phyloP scores from a whole-genome alignment of 2,329 filamentous ascomycete species.

The Colletotrichum euphorbiae region DNA sequence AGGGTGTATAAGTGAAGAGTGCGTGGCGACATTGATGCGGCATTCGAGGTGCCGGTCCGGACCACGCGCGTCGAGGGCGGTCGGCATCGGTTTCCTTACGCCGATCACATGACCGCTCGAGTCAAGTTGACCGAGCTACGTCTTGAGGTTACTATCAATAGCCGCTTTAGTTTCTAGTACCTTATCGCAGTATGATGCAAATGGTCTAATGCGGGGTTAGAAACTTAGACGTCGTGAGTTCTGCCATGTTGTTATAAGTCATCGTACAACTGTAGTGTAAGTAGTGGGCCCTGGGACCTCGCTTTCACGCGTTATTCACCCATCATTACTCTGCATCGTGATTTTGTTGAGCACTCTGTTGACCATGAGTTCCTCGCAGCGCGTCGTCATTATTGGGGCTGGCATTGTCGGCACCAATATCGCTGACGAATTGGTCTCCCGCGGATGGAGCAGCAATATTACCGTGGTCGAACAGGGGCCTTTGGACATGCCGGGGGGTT shows the following conservation, averaged over 20 bases:
- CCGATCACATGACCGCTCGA: slow-evolving; percentile 43
- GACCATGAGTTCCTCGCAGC: slow-evolving; percentile 51
- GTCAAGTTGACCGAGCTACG: slow-evolving; percentile 7
- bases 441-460: slow-evolving; percentile 71
- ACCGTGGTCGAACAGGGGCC: slow-evolving; percentile 75
- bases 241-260: slow-evolving; percentile 18
- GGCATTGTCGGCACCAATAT: slow-evolving; percentile 74
- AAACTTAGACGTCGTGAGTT: slow-evolving; percentile 7
- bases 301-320: not conserved
- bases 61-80: slow-evolving; percentile 30
- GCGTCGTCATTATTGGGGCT: slow-evolving; percentile 71
- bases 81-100: slow-evolving; percentile 35
- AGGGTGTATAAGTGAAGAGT: slow-evolving; percentile 7
- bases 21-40: slow-evolving; percentile 23
- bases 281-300: not conserved
- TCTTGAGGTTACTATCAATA: slow-evolving; percentile 15
- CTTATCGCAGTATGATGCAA: slow-evolving; percentile 13
- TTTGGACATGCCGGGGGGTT: slow-evolving; percentile 71
- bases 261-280: slow-evolving; percentile 8
- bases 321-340: not conserved
- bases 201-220: slow-evolving; percentile 27
- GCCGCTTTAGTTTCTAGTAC: slow-evolving; percentile 7
- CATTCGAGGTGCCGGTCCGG: slow-evolving; percentile 4
- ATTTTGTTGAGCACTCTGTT: not conserved
- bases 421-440: slow-evolving; percentile 71